Percentiles rank a stretch among this genome's conserved stretches.
Evolutionary conservation across 2,329 filamentous ascomycete species (phyloP).

Genomic region (Alternaria longipes): DNA sequence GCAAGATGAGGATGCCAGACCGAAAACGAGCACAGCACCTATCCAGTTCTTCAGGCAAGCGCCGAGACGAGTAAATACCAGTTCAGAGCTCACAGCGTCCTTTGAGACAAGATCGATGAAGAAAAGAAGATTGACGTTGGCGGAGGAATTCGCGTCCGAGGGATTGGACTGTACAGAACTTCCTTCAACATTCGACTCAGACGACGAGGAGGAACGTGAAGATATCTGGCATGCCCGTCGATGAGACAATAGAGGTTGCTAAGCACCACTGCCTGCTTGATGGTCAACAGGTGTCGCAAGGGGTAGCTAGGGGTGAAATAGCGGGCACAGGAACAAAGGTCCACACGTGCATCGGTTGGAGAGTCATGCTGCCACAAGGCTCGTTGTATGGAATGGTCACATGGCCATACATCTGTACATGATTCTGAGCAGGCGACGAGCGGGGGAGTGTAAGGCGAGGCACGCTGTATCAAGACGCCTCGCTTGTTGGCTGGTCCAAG

Average conservation of each 20-base stretch:
- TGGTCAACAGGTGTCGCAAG: not conserved
- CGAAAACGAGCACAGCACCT: slow-evolving; percentile 9
- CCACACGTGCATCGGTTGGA: not conserved
- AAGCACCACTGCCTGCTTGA: not conserved
- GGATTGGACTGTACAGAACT: slow-evolving; percentile 26
- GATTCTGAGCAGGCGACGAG: not conserved
- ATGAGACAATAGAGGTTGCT: not conserved
- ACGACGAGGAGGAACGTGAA: slow-evolving; percentile 28
- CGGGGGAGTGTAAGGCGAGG: not conserved
- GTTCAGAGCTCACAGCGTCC: slow-evolving; percentile 30
- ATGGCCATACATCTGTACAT: not conserved
- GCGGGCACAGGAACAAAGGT: not conserved
- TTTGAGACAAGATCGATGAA: slow-evolving; percentile 15
- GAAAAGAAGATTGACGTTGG: slow-evolving; percentile 13
- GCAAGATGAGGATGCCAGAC: slow-evolving; percentile 2
- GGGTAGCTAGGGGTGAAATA: not conserved
- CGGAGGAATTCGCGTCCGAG: slow-evolving; percentile 14
- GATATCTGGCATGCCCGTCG: not conserved
- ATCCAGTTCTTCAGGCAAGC: slow-evolving; percentile 25
- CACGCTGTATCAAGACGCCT: not conserved
- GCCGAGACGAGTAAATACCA: slow-evolving; percentile 27
- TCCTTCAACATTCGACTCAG: slow-evolving; percentile 35
- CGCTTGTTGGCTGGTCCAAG: slow-evolving; percentile 10
- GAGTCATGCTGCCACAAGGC: not conserved
- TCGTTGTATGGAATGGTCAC: not conserved